These are phyloP conservation scores for Xylariaceae sp. DNA, from an alignment of 2,329 filamentous ascomycete species.

Conservation along the genomic window DNA sequence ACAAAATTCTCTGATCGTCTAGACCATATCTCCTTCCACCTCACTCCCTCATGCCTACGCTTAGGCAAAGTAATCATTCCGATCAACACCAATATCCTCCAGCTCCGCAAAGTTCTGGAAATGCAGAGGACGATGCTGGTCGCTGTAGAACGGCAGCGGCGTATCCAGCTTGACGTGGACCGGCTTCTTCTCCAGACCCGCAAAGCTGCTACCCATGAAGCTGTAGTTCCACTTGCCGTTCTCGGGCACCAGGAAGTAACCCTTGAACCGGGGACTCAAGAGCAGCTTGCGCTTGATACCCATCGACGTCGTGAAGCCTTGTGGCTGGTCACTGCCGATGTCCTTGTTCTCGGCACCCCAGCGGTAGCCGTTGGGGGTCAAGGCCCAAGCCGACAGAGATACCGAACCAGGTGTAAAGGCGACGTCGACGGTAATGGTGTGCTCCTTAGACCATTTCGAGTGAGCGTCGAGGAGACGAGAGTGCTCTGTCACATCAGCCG, in stretches of 20 bases:
- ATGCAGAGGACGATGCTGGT: constrained; percentile 85
- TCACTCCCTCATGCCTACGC: constrained; percentile 1
- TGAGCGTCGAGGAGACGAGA: constrained; percentile 84
- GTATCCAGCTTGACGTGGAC: constrained; percentile 93
- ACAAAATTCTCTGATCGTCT: background rate
- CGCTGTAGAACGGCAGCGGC: constrained; percentile 83
- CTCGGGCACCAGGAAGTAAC: constrained; percentile 94
- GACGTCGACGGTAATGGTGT: constrained; percentile 90
- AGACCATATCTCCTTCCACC: background rate
- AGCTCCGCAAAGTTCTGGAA: constrained; percentile 97
- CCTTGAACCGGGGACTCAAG: constrained; percentile 86
- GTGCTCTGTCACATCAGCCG: constrained; percentile 90
- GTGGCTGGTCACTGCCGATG: constrained; percentile 82
- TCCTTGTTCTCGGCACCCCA: constrained; percentile 98
- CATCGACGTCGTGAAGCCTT: constrained; percentile 87
- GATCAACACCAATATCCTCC: constrained; percentile 94
- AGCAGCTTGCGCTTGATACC: constrained; percentile 93
- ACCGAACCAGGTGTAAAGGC: constrained; percentile 96
- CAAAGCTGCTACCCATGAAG: constrained; percentile 91
- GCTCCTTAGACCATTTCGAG: constrained; percentile 72
- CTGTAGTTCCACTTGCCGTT: constrained; percentile 93
- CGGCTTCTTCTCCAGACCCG: constrained; percentile 81
- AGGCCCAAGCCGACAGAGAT: constrained; percentile 85
- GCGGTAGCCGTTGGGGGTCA: constrained; percentile 88
- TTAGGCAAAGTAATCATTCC: constrained; percentile 88